Base-by-base conservation (phyloP, 768 basidiomycete genomes). In the Lepiota subincarnata region DNA sequence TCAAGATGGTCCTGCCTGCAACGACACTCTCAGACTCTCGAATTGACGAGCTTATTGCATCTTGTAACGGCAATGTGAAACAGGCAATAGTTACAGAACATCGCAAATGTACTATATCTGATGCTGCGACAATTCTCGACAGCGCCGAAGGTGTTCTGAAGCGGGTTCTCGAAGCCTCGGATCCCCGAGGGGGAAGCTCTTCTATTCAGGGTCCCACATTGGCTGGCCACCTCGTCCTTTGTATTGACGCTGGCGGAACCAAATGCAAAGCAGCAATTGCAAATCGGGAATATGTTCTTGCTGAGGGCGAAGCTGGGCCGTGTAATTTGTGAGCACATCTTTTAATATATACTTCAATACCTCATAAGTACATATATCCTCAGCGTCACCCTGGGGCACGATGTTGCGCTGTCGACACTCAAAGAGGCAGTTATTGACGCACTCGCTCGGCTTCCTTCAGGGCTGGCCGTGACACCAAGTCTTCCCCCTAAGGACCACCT, bases 31-130 rank as follows among this genome's bases (percentile, higher is more conserved):
- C 60, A 24, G 65, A 67, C 52, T 37, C 38, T 6, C 61, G 67
- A 44, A 68, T 70, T 8, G 68, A 70, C 51, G 50, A 55, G 4
- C 61, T 72, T 22, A 60, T 70, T 40, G 48, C 45, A 16, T 57
- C 62, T 26, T 72, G 66, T 45, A 57, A 64, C 36, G 65, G 66
- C 0, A 67, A 64, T 28, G 65, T 72, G 13, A 70, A 70, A 55
- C 53, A 66, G 24, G 68, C 70, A 1, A 56, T 68, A 2, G 68
- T 71, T 18, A 67, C 66, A 3, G 63, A 57, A 36, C 56, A 57
- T 36, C 53, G 60, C 31, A 48, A 54, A 18, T 64, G 62, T 38
- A 55, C 61, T 3, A 39, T 60, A 36, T 46, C 52, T n/a, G 62
- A 58, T 8, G 65, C 60, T 18, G 41, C 38, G 2, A 41, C 50